A percentile compares a stretch with the other conserved stretches of the same genome.
phyloP scores from a whole-genome alignment of 139 green algal species.

The Volvox reticuliferus region DNA sequence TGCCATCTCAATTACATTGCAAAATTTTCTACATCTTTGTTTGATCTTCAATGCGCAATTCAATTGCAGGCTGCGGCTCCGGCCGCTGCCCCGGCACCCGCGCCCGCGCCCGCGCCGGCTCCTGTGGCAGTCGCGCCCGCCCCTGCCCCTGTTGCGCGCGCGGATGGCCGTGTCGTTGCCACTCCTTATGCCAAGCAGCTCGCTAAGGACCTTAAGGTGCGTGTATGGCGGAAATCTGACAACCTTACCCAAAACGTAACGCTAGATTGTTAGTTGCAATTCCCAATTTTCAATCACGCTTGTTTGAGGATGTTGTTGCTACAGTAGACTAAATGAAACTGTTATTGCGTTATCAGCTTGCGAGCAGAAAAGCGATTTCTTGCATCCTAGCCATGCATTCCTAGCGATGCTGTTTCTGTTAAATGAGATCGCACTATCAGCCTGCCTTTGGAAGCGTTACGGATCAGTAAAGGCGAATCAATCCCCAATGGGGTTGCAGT shows the following conservation, averaged over 20 bases:
- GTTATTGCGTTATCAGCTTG: no score
- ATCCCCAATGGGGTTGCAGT: no score
- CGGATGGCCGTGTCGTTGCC: constrained; percentile 92
- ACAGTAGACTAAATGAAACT: no score
- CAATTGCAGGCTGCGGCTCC: constrained; percentile 37
- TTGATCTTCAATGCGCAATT: background rate
- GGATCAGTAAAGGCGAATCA: no score
- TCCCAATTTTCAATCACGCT: no score
- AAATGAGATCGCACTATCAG: no score
- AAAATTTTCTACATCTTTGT: background rate
- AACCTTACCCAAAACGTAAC: background rate
- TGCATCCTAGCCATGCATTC: no score
- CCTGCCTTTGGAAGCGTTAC: no score
- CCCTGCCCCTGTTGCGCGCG: constrained; percentile 59
- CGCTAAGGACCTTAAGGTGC: constrained; percentile 89
- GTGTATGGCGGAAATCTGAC: background rate
- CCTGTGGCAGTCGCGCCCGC: constrained; percentile 66
- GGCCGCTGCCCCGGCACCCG: constrained; percentile 63
- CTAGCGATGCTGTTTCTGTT: no score
- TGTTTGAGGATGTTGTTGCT: no score
- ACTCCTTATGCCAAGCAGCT: constrained; percentile 99
- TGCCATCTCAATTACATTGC: background rate
- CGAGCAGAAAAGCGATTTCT: no score
- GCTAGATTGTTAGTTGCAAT: no score
- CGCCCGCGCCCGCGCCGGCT: constrained; percentile 63